These are phyloP conservation scores for Fusarium duplospermum DNA, from an alignment of 2,329 filamentous ascomycete species.

Conservation along the genomic window DNA sequence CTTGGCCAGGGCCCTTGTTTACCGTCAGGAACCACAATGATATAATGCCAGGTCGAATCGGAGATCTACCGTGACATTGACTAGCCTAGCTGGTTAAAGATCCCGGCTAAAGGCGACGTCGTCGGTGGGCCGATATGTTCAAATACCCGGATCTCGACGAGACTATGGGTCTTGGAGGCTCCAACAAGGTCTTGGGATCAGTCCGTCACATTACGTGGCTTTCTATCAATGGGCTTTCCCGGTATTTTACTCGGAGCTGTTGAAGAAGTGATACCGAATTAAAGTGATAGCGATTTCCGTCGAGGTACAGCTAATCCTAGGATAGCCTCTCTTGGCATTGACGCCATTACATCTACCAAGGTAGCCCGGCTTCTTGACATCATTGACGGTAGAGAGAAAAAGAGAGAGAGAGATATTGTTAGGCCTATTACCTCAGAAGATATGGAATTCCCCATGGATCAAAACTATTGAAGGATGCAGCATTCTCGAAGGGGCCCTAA, in stretches of 20 bases:
- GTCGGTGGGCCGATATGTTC: not conserved
- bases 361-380: conserved; percentile 1
- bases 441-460: no score
- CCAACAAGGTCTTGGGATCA: not conserved
- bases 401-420: no score
- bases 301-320: not conserved
- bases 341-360: not conserved
- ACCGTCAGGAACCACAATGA: conserved; percentile 6
- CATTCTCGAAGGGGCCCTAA: not conserved
- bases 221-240: not conserved
- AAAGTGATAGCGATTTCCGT: not conserved
- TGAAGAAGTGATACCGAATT: not conserved
- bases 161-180: not conserved
- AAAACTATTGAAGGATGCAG: no score
- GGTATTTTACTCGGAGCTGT: not conserved
- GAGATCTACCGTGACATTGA: conserved; percentile 10
- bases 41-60: not conserved
- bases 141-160: not conserved
- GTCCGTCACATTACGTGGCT: not conserved
- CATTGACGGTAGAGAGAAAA: no score
- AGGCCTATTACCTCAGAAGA: not conserved
- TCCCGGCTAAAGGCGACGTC: conserved; percentile 22
- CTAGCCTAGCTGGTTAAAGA: conserved; percentile 3
- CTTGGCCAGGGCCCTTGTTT: not conserved
- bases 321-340: not conserved